Evolutionary conservation across 2,329 filamentous ascomycete genomes (phyloP), one percentile per base, ranked within the genome.

Genomic region (Alternaria triticina): DNA sequence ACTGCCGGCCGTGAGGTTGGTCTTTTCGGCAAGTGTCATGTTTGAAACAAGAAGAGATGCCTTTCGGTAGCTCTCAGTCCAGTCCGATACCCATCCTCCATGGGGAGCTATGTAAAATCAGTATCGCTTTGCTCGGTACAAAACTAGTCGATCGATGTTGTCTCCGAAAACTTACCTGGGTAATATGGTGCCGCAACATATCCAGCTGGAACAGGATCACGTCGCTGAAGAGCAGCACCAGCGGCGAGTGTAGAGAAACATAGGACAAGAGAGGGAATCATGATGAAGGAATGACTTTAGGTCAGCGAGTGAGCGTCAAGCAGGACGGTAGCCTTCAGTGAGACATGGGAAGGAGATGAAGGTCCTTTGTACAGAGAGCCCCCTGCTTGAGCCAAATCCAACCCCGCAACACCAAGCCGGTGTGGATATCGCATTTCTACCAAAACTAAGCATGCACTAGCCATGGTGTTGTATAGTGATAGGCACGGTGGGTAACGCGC

Each of bases 1-100:
- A 1, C 86, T 90, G 4, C 91, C 91, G 1, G 87, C 87, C 0
- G 91, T 93, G 55, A 94, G 85, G 74, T 94, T 94, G 4, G 90
- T 89, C 81, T 94, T 95, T 77, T 94, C 92, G 2, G 91, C 91
- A 59, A 95, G 79, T 0, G 91, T 94, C 91, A 95, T 92, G 51
- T 88, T 86, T 57, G 88, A 86, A 15, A 95, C 91, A 13, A 94
- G 78, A 4, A 83, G 79, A 61, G 88, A 85, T 1, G 92, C 92
- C 72, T 91, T 93, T 56, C 81, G 81, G 74, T 94, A 95, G 70
- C 90, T 90, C 17, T 86, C 86, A 22, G 82, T 82, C 92, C 92
- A 95, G 61, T 87, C 86, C 6, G 85, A 80, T 0, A 86, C 81
- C 89, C 91, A 94, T 43, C 91, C 92, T 54, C 91, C 91, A 55